Conservation (phyloP, 768 basidiomycete genomes). For the Phaeotremella fagi region DNA sequence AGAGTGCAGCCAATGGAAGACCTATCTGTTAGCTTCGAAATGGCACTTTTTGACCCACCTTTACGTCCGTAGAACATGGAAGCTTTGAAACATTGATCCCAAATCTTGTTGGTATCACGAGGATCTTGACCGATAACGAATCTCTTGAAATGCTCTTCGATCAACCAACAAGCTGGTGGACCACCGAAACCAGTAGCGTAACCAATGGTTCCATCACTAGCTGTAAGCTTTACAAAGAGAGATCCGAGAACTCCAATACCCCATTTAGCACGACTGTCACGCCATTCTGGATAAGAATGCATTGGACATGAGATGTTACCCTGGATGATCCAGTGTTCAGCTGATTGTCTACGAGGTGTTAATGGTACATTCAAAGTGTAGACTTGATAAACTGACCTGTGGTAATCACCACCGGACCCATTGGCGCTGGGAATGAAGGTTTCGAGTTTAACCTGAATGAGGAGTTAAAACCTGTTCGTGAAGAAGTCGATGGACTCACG, state of each 20-base stretch:
- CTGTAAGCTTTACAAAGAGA: conserved; percentile 50
- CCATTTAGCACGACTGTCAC: conserved; percentile 46
- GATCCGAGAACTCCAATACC: conserved; percentile 51
- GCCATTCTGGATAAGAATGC: conserved; percentile 47
- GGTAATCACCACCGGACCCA: conserved; percentile 50
- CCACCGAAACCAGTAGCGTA: conserved; percentile 51
- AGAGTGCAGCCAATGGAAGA: conserved; percentile 48
- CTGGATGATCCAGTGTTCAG: conserved; percentile 13
- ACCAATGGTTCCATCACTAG: conserved; percentile 49
- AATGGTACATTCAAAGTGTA: no score
- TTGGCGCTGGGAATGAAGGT: conserved; percentile 48
- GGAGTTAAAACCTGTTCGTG: background rate
- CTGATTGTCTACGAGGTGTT: no score
- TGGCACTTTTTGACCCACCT: conserved; percentile 25
- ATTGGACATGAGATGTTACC: conserved; percentile 49
- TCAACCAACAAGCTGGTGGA: conserved; percentile 49
- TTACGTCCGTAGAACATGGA: conserved; percentile 51
- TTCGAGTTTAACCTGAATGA: conserved; percentile 42
- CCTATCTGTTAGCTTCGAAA: conserved; percentile 17
- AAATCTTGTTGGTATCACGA: conserved; percentile 49
- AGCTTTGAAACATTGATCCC: conserved; percentile 49
- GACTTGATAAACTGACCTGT: conserved; percentile 26
- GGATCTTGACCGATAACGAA: conserved; percentile 51
- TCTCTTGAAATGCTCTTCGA: conserved; percentile 50
- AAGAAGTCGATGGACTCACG: conserved; percentile 29